These are phyloP conservation scores for Pontederia paniculata DNA, from an alignment of 176 grass and related monocot genomes.

Conservation along the genomic window DNA sequence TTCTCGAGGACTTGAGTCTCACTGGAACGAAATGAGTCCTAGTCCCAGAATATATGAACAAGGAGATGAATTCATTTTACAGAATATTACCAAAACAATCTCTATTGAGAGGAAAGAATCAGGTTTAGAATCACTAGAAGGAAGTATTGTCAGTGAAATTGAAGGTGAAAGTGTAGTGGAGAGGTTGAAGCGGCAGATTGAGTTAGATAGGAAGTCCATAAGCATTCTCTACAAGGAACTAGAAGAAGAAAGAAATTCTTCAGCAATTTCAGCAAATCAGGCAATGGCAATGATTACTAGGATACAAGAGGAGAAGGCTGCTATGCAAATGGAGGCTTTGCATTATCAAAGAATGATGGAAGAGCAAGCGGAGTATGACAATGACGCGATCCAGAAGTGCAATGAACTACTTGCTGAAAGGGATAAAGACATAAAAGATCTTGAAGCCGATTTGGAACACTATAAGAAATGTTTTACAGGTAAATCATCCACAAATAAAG, in stretches of 20 bases:
- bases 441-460: conserved; percentile 38
- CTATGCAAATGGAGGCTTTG: conserved; percentile 57
- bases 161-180: conserved; percentile 55
- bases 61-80: conserved; percentile 54
- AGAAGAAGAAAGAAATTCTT: conserved; percentile 74
- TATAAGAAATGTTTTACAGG: conserved; percentile 29
- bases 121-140: conserved; percentile 63
- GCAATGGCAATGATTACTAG: conserved; percentile 93
- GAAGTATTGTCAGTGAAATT: conserved; percentile 44
- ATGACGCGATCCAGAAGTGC: conserved; percentile 49
- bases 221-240: conserved; percentile 64
- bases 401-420: conserved; percentile 27
- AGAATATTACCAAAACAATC: conserved; percentile 67
- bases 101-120: conserved; percentile 66
- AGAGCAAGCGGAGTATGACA: conserved; percentile 66
- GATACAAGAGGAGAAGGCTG: conserved; percentile 87
- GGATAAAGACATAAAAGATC: conserved; percentile 31
- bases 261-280: conserved; percentile 68
- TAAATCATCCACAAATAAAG: conserved; percentile 9
- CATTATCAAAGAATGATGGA: conserved; percentile 85
- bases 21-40: conserved; percentile 44
- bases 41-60: conserved; percentile 47
- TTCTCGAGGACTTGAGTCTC: conserved; percentile 40
- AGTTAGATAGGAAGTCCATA: conserved; percentile 61
- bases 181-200: conserved; percentile 40